Evolutionary conservation across 768 basidiomycete species (phyloP), one percentile per base, ranked within the genome.

Genomic region (Mycena vulgaris): DNA sequence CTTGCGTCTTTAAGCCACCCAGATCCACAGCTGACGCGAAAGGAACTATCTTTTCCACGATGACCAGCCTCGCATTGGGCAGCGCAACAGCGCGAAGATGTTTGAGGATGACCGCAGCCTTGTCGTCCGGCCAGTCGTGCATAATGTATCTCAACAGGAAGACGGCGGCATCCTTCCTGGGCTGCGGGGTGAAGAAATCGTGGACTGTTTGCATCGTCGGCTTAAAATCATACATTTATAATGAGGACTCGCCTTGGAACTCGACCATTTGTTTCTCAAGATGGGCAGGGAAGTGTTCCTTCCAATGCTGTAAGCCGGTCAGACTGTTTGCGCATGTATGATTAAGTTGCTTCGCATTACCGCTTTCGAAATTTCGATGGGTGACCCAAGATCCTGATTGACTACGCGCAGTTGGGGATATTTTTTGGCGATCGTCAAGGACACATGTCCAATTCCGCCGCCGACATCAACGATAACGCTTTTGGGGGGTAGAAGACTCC

Each of bases 51-150:
- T 53, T 53, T 31, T 53, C 52, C 3, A 53, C 11, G 1, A 53
- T 9, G 28, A 82, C 56, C 14, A 82, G 75, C 59, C 69, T 74
- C 2, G 80, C 81, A 1, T 45, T 48, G 0, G 77, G 66, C 3
- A 51, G 30, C 11, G 81, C 80, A 2, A 77, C 79, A 8, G 47
- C 74, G 28, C 78, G 74, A 4, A 82, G 74, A n/a, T 77, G 72
- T 23, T 55, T 39, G 19, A 83, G 75, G 47, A 83, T 79, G 14
- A 55, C 49, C 9, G 45, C 8, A 40, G 59, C 71, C 27, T 73
- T 30, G 0, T 62, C 68, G 62, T 80, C 77, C 8, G 76, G 53
- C 80, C 80, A 81, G 70, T 83, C 78, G 68, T 83, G 82, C 31
- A 78, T 42, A 39, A 80, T 78, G 42, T 62, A 53, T 16, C 80